Percentiles rank a stretch among this genome's conserved stretches.
Evolutionary conservation across 495 filamentous ascomycete genomes (phyloP).

Genomic region (Immersiella caudata): DNA sequence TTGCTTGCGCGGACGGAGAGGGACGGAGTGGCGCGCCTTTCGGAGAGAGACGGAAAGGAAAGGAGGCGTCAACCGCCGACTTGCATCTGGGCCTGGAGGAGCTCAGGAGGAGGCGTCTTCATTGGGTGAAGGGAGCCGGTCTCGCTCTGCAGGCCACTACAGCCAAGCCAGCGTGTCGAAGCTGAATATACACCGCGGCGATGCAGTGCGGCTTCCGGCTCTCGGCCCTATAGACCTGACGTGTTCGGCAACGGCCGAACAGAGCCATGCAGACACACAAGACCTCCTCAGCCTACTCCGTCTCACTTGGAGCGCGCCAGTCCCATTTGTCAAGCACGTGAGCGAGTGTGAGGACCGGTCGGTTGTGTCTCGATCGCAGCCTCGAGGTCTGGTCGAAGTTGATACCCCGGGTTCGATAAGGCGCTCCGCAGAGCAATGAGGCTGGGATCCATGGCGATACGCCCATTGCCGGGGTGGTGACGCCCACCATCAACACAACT

Average conservation of each 20-base stretch:
- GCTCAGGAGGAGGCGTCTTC: constrained; percentile 2
- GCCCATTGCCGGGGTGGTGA: constrained; percentile 27
- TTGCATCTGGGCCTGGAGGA: neutral
- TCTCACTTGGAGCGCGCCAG: constrained; percentile 26
- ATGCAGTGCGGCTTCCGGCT: constrained; percentile 27
- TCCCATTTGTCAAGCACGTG: constrained; percentile 33
- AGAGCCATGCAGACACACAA: constrained; percentile 37
- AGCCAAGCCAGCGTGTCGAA: constrained; percentile 18
- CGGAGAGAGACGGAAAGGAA: neutral
- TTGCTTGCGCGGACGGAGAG: constrained; percentile 1
- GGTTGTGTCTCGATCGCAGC: neutral
- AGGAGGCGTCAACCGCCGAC: neutral
- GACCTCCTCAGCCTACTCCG: constrained; percentile 27
- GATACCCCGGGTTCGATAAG: constrained; percentile 19
- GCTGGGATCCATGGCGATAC: constrained; percentile 18
- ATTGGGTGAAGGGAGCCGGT: constrained; percentile 11
- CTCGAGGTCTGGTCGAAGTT: neutral
- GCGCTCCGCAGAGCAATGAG: constrained; percentile 21
- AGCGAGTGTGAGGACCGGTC: constrained; percentile 11
- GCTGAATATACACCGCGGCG: constrained; percentile 19
- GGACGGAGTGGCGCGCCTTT: constrained; percentile 1
- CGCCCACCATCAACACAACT: constrained; percentile 19
- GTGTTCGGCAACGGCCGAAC: constrained; percentile 40
- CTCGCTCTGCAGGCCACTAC: constrained; percentile 12
- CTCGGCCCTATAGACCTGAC: constrained; percentile 40